Conservation (phyloP, 108 stramenopile species). For the Tribonema minus region DNA sequence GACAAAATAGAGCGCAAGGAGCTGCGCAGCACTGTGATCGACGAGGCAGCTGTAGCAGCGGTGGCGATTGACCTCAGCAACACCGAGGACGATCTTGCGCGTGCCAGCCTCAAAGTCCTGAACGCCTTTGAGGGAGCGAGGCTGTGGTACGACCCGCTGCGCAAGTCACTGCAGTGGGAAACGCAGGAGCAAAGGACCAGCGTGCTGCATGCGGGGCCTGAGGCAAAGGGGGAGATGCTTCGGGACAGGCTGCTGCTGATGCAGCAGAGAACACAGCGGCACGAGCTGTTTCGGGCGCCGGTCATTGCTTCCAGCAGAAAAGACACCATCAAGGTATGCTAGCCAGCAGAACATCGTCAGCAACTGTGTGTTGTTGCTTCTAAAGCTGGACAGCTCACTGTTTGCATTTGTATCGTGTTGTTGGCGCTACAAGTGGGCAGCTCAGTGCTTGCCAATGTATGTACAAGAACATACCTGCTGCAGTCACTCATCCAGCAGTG, state of each 20-base stretch:
- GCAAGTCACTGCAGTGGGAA: slow-evolving; percentile 6
- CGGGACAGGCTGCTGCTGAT: slow-evolving; percentile 27
- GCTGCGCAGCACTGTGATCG: slow-evolving; percentile 39
- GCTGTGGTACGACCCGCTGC: slow-evolving; percentile 37
- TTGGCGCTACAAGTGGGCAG: too few species aligned
- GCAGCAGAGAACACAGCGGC: slow-evolving; percentile 8
- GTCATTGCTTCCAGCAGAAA: slow-evolving; percentile 11
- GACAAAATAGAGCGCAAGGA: slow-evolving; percentile 40
- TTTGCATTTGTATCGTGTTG: too few species aligned
- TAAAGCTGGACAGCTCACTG: too few species aligned
- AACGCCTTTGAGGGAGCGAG: slow-evolving; percentile 32
- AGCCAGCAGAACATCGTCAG: too few species aligned
- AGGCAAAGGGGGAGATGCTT: slow-evolving; percentile 14
- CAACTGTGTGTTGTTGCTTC: too few species aligned
- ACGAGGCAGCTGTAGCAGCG: slow-evolving; percentile 26
- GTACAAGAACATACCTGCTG: too few species aligned
- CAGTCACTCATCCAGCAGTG: too few species aligned
- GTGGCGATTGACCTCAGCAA: slow-evolving; percentile 43
- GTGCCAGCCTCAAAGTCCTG: slow-evolving; percentile 21
- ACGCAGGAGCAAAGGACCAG: neutral
- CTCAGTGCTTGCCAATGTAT: too few species aligned
- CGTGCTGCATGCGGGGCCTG: neutral
- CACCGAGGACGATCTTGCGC: slow-evolving; percentile 28
- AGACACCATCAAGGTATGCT: slow-evolving; percentile 33
- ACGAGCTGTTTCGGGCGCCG: slow-evolving; percentile 26